These are phyloP conservation scores for Chloranthus sessilifolius DNA, from an alignment of 164 flowering plant genomes.

Conservation along the genomic window DNA sequence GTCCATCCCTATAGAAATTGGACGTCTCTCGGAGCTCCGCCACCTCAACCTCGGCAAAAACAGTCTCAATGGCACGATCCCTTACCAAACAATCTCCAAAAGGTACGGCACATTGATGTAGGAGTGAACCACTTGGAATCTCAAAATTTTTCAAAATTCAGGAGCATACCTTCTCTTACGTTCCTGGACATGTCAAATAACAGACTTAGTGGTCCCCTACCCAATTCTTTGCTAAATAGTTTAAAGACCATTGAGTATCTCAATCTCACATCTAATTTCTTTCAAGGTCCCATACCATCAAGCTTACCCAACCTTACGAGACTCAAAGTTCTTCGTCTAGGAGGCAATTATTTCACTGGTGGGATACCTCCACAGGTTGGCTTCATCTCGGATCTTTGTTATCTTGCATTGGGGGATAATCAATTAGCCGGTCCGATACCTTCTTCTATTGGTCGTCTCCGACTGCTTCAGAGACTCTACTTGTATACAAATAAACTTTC, in stretches of 20 bases:
- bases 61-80: conserved; percentile 18
- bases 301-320: conserved; percentile 10
- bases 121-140: conserved; percentile 12
- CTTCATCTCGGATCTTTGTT: too few species aligned
- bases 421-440: too few species aligned
- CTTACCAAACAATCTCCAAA: conserved; percentile 19
- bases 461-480: conserved; percentile 19
- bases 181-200: conserved; percentile 18
- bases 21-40: conserved; percentile 15
- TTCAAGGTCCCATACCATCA: conserved; percentile 16
- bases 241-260: too few species aligned
- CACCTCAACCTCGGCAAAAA: conserved; percentile 13
- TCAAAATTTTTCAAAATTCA: conserved; percentile 13
- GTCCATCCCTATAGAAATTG: conserved; percentile 18
- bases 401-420: too few species aligned
- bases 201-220: conserved; percentile 13
- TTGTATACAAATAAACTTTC: too few species aligned
- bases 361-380: too few species aligned
- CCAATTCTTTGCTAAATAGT: too few species aligned
- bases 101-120: conserved; percentile 19
- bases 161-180: conserved; percentile 20
- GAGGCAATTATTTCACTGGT: too few species aligned
- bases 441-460: too few species aligned
- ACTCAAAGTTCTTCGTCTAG: too few species aligned
- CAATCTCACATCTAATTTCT: conserved; percentile 11